Conservation (phyloP, 768 basidiomycete species). For the Suillus clintonianus region DNA sequence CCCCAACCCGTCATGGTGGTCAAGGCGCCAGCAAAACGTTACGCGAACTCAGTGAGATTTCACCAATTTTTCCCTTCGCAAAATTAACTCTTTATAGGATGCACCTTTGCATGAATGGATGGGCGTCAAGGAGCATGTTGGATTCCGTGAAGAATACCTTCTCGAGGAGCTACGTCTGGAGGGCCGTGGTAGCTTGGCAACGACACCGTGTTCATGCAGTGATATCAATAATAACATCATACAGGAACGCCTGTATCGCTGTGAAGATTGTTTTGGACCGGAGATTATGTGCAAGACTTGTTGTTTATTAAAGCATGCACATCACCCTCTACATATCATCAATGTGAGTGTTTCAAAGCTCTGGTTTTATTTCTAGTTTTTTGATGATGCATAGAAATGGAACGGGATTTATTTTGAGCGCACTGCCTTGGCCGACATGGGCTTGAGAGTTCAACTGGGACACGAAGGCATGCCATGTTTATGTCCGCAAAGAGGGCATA, state of each 20-base stretch:
- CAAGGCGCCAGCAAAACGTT: not conserved
- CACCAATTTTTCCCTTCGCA: not conserved
- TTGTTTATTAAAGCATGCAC: slow-evolving; percentile 3
- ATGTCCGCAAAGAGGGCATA: not conserved
- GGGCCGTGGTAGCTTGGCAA: no score
- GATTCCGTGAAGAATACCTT: not conserved
- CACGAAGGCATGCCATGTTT: slow-evolving; percentile 10
- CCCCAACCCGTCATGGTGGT: not conserved
- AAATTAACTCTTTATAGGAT: not conserved
- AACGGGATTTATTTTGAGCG: slow-evolving; percentile 12
- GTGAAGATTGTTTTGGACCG: slow-evolving; percentile 12
- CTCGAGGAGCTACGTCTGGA: no score
- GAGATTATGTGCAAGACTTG: slow-evolving; percentile 8
- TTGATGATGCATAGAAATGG: slow-evolving; percentile 16
- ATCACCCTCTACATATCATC: slow-evolving; percentile 16
- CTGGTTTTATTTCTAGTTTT: not conserved
- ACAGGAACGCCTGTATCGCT: not conserved
- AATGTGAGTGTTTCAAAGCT: slow-evolving; percentile 3
- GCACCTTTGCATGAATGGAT: not conserved
- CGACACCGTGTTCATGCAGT: no score
- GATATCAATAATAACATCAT: no score
- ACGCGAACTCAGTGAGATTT: not conserved
- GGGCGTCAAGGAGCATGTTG: not conserved
- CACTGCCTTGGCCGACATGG: slow-evolving; percentile 13
- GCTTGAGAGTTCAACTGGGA: slow-evolving; percentile 21